Percentiles rank a stretch among this genome's conserved stretches.
Evolutionary conservation across 176 grass and related monocot genomes (phyloP).

Genomic region (Eremochloa ophiuroides): DNA sequence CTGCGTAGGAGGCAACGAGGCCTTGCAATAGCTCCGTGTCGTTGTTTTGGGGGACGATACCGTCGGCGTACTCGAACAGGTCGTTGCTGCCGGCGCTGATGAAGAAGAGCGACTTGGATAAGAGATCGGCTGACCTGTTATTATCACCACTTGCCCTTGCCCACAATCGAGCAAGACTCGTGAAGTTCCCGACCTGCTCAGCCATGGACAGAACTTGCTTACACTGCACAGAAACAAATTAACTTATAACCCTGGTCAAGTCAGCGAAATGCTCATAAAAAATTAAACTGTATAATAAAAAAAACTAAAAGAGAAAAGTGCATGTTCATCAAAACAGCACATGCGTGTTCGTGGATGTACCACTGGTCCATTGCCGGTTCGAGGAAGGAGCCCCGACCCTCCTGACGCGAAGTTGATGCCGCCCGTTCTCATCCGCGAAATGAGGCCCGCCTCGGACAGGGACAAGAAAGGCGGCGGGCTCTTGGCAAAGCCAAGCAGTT

Average conservation of each 20-base stretch:
- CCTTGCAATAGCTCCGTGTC: slow-evolving; percentile 7
- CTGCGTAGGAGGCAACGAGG: slow-evolving; percentile 26
- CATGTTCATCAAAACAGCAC: not conserved
- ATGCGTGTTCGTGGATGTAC: slow-evolving; percentile 8
- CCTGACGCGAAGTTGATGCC: slow-evolving; percentile 88
- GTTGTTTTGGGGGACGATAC: not conserved
- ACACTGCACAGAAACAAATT: not conserved
- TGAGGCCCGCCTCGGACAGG: slow-evolving; percentile 19
- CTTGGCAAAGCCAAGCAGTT: slow-evolving; percentile 50
- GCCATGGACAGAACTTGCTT: not conserved
- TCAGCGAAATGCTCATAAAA: not conserved
- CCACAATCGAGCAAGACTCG: not conserved
- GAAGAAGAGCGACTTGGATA: slow-evolving; percentile 54
- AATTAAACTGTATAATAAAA: not conserved
- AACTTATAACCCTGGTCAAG: too few relatives aligned
- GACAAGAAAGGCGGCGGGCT: slow-evolving; percentile 73
- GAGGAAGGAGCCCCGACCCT: slow-evolving; percentile 55
- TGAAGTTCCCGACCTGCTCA: slow-evolving; percentile 41
- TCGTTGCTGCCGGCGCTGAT: slow-evolving; percentile 63
- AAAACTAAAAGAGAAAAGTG: not conserved
- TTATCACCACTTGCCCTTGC: not conserved
- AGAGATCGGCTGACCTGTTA: slow-evolving; percentile 6
- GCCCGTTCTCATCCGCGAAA: slow-evolving; percentile 43
- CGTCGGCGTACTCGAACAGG: slow-evolving; percentile 37
- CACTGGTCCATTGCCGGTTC: not conserved